Conservation (phyloP, 306 rosid genomes). For the Quercus engelmannii region DNA sequence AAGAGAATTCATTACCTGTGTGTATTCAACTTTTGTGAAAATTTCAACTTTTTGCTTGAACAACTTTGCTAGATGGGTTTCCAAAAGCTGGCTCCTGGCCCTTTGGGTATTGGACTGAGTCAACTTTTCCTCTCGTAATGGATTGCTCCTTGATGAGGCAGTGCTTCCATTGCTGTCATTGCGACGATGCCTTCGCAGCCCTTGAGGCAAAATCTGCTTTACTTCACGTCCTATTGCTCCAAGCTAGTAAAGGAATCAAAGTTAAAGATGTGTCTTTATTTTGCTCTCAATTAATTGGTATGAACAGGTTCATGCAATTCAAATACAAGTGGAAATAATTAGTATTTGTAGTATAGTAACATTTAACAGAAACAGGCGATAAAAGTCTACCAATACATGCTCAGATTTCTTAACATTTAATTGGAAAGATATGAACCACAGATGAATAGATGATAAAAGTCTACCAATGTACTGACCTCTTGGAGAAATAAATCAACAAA, state of each 20-base stretch:
- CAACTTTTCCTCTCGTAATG: conserved; percentile 76
- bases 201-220: conserved; percentile 80
- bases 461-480: conserved; percentile 59
- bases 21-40: conserved; percentile 87
- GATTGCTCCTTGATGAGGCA: conserved; percentile 83
- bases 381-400: neutral
- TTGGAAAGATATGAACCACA: conserved; percentile 6
- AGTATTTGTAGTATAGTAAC: neutral
- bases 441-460: neutral
- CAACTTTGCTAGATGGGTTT: conserved; percentile 92
- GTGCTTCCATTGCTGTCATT: conserved; percentile 89
- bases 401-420: conserved; percentile 5
- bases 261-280: conserved; percentile 7
- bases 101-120: conserved; percentile 71
- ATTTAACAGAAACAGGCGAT: neutral
- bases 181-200: conserved; percentile 66
- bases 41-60: conserved; percentile 94
- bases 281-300: conserved; percentile 14
- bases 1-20: conserved; percentile 59
- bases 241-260: conserved; percentile 50
- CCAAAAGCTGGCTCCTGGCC: conserved; percentile 93
- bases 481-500: conserved; percentile 88
- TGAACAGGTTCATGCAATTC: conserved; percentile 3
- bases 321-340: neutral
- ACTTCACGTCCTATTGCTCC: conserved; percentile 64